Conservation (phyloP, 106 monocot genomes). For the Apostasia shenzhenica region DNA sequence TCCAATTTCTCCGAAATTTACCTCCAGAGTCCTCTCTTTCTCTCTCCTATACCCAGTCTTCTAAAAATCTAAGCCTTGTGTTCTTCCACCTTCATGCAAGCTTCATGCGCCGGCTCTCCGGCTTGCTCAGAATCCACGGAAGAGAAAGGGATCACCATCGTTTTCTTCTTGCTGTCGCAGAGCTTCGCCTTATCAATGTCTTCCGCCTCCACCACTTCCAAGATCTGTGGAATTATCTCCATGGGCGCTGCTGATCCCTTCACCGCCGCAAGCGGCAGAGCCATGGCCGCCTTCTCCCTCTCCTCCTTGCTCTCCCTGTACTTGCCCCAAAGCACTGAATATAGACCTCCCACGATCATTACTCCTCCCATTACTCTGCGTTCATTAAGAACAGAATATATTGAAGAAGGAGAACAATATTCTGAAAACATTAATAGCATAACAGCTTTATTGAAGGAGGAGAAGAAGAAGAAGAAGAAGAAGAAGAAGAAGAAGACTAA, state of each 20-base stretch:
- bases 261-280: constrained; percentile 28
- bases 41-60: not conserved
- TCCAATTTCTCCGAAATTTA: too few relatives aligned
- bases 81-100: not conserved
- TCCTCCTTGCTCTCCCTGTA: constrained; percentile 62
- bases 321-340: constrained; percentile 83
- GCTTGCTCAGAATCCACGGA: not conserved
- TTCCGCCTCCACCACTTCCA: constrained; percentile 11
- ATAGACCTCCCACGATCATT: constrained; percentile 66
- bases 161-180: not conserved
- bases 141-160: not conserved
- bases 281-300: constrained; percentile 11
- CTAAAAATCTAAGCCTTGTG: not conserved
- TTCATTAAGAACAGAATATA: not conserved
- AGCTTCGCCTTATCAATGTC: constrained; percentile 4
- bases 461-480: too few relatives aligned
- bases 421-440: too few relatives aligned
- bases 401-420: not conserved
- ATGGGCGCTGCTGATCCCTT: not conserved
- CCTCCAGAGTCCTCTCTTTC: not conserved
- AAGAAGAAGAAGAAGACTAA: too few relatives aligned
- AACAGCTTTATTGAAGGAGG: too few relatives aligned
- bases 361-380: constrained; percentile 66
- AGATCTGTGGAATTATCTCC: constrained; percentile 13
- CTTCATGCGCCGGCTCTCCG: not conserved